Evolutionary conservation across 768 basidiomycete species (phyloP).

Genomic region (Collybia sp.): DNA sequence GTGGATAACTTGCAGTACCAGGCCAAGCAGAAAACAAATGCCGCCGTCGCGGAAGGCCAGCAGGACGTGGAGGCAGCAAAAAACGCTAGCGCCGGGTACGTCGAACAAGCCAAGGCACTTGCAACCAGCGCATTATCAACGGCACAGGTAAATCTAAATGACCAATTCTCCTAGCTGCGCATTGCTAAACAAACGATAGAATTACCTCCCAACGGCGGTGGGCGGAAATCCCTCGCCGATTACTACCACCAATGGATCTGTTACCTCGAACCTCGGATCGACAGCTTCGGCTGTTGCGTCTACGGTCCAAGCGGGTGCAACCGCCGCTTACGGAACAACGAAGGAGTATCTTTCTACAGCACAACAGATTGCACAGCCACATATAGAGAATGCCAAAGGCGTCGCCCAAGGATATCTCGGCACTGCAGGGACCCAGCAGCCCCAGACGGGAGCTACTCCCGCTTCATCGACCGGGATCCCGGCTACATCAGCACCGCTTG

Average conservation of each 20-base stretch:
- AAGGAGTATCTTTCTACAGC: constrained; percentile 23
- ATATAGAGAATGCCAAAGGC: constrained; percentile 33
- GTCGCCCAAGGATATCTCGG: constrained; percentile 24
- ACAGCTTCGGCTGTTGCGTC: constrained; percentile 14
- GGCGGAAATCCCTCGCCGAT: constrained; percentile 15
- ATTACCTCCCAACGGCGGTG: constrained; percentile 21
- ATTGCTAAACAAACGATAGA: constrained; percentile 6
- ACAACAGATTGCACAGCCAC: constrained; percentile 30
- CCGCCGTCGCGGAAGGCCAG: constrained; percentile 55
- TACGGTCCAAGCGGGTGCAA: constrained; percentile 27
- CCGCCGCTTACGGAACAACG: constrained; percentile 21
- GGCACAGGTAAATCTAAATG: constrained; percentile 32
- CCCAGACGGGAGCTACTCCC: constrained; percentile 6
- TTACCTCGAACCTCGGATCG: constrained; percentile 2
- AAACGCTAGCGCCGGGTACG: constrained; percentile 39
- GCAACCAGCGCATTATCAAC: constrained; percentile 38
- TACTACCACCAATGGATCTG: constrained; percentile 6
- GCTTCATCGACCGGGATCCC: constrained; percentile 22
- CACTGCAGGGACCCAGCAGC: constrained; percentile 13
- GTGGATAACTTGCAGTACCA: constrained; percentile 29
- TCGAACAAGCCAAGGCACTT: constrained; percentile 50
- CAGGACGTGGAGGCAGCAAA: constrained; percentile 42
- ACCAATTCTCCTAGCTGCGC: not conserved
- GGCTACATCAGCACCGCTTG: constrained; percentile 32
- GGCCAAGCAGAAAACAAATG: constrained; percentile 37